Evolutionary conservation across 352 stramenopile genomes (phyloP).

Genomic region (Blastocystis sp.): DNA sequence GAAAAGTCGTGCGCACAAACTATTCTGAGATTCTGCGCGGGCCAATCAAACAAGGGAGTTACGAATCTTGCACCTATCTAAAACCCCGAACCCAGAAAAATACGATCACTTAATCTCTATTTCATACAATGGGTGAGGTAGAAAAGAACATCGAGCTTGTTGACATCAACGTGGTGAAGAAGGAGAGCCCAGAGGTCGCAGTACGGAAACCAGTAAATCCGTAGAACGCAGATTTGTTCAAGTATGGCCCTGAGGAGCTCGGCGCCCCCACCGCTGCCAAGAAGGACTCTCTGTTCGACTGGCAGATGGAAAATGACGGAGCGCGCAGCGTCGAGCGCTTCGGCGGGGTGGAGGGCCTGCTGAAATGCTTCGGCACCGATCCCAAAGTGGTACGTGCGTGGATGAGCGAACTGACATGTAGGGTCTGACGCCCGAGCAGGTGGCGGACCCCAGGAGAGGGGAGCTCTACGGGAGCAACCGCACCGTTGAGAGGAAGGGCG

Average conservation of each 20-base stretch:
- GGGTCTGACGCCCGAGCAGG: constrained; percentile 8
- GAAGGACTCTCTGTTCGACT: constrained; percentile 56
- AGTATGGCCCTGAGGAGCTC: background rate
- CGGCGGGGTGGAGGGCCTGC: constrained; percentile 26
- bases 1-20: background rate
- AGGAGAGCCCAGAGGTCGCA: background rate
- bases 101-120: background rate
- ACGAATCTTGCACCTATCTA: constrained; percentile 2
- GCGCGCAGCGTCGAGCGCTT: constrained; percentile 20
- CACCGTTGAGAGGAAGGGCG: background rate
- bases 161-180: background rate
- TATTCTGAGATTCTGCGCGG: background rate
- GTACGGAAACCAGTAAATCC: background rate
- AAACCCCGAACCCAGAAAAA: constrained; percentile 16
- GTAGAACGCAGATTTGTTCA: background rate
- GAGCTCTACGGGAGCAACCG: constrained; percentile 4
- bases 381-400: background rate
- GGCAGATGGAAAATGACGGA: constrained; percentile 40
- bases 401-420: background rate
- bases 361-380: background rate
- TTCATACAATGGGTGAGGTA: background rate
- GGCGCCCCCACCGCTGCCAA: constrained; percentile 14
- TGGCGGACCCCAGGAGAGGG: background rate
- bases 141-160: constrained; percentile 3
- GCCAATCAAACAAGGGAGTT: constrained; percentile 38